A percentile compares a stretch with the other conserved stretches of the same genome.
These are phyloP conservation scores for Forsythia suspensa DNA, from an alignment of 257 asterid genomes.

Conservation along the genomic window DNA sequence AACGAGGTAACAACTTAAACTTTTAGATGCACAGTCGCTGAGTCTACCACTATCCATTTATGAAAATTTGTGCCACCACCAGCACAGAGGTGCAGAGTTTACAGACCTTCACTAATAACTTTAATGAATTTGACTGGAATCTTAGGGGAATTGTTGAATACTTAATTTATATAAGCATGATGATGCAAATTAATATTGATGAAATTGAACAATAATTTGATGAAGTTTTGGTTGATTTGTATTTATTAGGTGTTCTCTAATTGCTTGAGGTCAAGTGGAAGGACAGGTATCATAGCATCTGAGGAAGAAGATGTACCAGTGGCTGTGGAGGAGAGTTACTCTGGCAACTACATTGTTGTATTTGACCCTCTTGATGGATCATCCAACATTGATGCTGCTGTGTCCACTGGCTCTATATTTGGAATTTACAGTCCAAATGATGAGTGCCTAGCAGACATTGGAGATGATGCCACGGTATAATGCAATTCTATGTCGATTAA, in stretches of 20 bases:
- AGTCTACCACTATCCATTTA: not conserved
- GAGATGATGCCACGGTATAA: constrained; percentile 60
- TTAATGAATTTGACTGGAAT: too few species aligned
- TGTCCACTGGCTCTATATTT: constrained; percentile 91
- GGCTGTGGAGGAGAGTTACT: constrained; percentile 95
- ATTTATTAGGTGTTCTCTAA: constrained; percentile 59
- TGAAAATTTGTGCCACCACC: not conserved
- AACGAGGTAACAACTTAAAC: constrained; percentile 41
- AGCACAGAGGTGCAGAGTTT: too few species aligned
- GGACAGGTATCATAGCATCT: constrained; percentile 97
- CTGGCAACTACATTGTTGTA: constrained; percentile 94
- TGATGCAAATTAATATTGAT: too few species aligned
- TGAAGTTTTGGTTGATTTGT: too few species aligned
- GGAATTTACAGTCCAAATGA: constrained; percentile 90
- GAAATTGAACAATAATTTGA: too few species aligned
- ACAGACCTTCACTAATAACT: too few species aligned
- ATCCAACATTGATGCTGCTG: constrained; percentile 92
- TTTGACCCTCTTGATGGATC: constrained; percentile 98
- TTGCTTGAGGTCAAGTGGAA: constrained; percentile 88
- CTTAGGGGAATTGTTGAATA: not conserved
- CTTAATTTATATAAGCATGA: too few species aligned
- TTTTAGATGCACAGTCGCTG: not conserved
- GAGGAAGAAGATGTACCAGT: constrained; percentile 99
- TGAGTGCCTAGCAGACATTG: constrained; percentile 74
- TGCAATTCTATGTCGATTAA: not conserved